phyloP scores from a whole-genome alignment of 169 alveolate species.

The Neospora caninum region DNA sequence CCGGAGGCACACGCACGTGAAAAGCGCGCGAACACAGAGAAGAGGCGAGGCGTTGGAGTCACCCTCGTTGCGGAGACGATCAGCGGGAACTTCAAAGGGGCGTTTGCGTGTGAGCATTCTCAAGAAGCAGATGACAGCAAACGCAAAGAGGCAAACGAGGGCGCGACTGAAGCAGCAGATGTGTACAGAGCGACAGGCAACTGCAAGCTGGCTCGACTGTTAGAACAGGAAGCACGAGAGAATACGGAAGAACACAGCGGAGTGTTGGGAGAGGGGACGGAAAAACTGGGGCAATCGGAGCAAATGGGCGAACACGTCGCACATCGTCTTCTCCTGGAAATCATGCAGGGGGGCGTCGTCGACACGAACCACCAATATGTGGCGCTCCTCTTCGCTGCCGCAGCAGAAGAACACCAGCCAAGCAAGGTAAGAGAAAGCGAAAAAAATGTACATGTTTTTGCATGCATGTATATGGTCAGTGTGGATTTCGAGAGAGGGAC shows the following conservation, averaged over 20 bases:
- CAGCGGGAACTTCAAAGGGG: slow-evolving; percentile 68
- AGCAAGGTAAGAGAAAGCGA: slow-evolving; percentile 54
- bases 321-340: slow-evolving; percentile 71
- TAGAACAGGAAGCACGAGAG: slow-evolving; percentile 4
- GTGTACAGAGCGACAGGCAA: slow-evolving; percentile 53
- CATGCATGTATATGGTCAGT: background rate
- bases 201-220: slow-evolving; percentile 33
- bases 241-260: background rate
- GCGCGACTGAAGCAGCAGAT: slow-evolving; percentile 34
- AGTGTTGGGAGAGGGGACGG: background rate
- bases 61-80: slow-evolving; percentile 90
- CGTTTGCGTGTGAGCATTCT: slow-evolving; percentile 29
- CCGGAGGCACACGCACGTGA: background rate
- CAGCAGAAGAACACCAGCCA: slow-evolving; percentile 70
- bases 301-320: slow-evolving; percentile 70
- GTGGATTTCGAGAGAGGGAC: background rate
- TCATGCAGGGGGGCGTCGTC: slow-evolving; percentile 70
- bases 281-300: slow-evolving; percentile 25
- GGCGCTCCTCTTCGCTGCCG: slow-evolving; percentile 73
- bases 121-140: background rate
- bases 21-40: slow-evolving; percentile 4
- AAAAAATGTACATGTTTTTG: background rate
- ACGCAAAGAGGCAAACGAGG: background rate
- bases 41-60: slow-evolving; percentile 84
- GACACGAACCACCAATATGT: slow-evolving; percentile 72